Evolutionary conservation across 2,329 filamentous ascomycete genomes (phyloP).

Genomic region (Colletotrichum caudatum): DNA sequence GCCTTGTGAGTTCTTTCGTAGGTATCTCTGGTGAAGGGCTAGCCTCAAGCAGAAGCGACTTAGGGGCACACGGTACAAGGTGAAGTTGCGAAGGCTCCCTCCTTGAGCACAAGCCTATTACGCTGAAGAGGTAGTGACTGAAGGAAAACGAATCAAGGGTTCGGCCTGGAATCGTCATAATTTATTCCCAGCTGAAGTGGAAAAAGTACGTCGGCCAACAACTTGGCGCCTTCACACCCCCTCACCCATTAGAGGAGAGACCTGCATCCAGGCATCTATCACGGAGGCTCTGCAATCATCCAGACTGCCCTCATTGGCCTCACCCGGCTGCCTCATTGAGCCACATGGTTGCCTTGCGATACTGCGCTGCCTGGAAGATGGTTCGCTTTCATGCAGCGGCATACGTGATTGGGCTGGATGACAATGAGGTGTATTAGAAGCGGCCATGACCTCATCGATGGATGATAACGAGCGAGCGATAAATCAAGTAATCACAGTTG

Average conservation of each 20-base stretch:
- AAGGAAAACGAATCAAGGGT: neutral
- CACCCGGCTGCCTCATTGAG: neutral
- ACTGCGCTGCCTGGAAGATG: neutral
- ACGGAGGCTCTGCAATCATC: neutral
- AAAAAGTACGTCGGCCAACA: neutral
- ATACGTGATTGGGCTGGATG: neutral
- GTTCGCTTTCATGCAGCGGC: neutral
- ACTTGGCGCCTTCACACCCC: neutral
- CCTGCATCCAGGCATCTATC: neutral
- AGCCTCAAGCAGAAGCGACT: neutral
- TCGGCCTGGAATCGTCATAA: neutral
- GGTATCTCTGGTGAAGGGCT: neutral
- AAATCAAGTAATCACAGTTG: neutral
- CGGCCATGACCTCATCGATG: neutral
- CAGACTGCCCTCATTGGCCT: neutral
- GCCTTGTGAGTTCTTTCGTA: neutral
- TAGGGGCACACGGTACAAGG: neutral
- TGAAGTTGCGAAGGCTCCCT: neutral
- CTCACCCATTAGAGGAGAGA: neutral
- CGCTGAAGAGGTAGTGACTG: neutral
- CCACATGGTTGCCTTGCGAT: neutral
- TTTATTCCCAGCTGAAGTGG: conserved; percentile 18
- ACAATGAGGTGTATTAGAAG: neutral
- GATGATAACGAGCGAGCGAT: neutral
- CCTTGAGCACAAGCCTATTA: neutral